phyloP scores from a whole-genome alignment of 768 basidiomycete genomes.

The Suillus americanus region DNA sequence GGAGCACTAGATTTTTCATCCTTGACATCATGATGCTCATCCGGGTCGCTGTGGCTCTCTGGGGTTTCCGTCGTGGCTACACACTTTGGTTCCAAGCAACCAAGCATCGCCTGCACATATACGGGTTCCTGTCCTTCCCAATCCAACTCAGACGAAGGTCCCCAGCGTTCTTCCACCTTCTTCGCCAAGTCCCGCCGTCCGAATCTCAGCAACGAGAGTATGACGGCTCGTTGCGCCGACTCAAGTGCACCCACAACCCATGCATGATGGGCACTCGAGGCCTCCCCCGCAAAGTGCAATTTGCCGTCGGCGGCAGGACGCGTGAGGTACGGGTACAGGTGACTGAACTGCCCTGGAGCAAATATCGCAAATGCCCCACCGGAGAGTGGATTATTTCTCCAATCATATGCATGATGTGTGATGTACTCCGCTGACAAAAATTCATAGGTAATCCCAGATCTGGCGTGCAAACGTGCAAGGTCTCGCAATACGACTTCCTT shows the following conservation, averaged over 20 bases:
- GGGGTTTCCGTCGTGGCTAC: neutral
- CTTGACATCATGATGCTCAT: neutral
- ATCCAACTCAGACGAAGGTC: neutral
- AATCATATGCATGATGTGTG: neutral
- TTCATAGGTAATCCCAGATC: neutral
- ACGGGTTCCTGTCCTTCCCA: neutral
- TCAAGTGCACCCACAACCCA: conserved; percentile 1
- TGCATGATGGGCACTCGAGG: neutral
- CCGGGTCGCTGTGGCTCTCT: neutral
- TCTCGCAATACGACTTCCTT: neutral
- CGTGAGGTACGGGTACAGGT: neutral
- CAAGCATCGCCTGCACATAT: neutral
- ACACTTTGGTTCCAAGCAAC: neutral
- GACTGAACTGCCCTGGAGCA: neutral
- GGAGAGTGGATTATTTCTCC: neutral
- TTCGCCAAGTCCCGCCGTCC: neutral
- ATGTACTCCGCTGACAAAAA: neutral
- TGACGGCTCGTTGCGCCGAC: conserved; percentile 1
- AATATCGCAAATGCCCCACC: neutral
- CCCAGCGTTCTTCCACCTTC: conserved; percentile 4
- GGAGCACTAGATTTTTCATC: neutral
- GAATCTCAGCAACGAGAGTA: conserved; percentile 2
- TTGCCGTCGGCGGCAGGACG: neutral
- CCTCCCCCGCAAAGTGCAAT: conserved; percentile 2
- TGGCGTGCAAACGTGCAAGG: neutral